Conservation (phyloP, 2,329 filamentous ascomycete genomes). For the Sporothrix protearum region DNA sequence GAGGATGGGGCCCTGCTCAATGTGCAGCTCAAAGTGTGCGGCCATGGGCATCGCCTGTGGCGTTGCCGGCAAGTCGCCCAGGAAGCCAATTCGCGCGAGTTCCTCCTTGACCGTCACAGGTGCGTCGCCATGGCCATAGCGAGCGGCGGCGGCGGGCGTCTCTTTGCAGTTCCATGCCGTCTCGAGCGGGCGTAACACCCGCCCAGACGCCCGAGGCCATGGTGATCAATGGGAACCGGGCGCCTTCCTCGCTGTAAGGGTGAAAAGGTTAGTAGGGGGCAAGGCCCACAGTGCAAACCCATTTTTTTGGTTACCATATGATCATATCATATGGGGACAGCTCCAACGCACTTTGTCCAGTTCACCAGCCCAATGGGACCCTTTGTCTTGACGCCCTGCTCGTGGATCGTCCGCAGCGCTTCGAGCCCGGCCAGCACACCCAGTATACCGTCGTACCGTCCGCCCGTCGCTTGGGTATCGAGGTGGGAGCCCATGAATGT, state of each 20-base stretch:
- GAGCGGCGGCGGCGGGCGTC: conserved; percentile 39
- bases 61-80: conserved; percentile 57
- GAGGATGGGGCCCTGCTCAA: conserved; percentile 77
- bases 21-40: conserved; percentile 80
- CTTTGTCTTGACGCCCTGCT: conserved; percentile 64
- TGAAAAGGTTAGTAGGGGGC: background rate
- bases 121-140: conserved; percentile 39
- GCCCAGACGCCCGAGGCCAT: conserved; percentile 74
- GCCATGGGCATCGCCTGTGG: conserved; percentile 61
- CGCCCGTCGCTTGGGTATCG: conserved; percentile 45
- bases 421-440: conserved; percentile 72
- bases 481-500: conserved; percentile 67
- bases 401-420: conserved; percentile 63
- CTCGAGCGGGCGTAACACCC: conserved; percentile 59
- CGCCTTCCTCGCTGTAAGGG: conserved; percentile 67
- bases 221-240: conserved; percentile 73
- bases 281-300: no score
- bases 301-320: no score
- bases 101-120: conserved; percentile 63
- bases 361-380: conserved; percentile 72
- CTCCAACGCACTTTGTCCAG: conserved; percentile 60
- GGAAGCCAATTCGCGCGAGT: conserved; percentile 67
- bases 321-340: no score
- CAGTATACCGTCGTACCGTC: conserved; percentile 73
- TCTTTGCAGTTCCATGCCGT: conserved; percentile 59